Conservation (phyloP, 306 rosid species). For the Mimosa bimucronata region DNA sequence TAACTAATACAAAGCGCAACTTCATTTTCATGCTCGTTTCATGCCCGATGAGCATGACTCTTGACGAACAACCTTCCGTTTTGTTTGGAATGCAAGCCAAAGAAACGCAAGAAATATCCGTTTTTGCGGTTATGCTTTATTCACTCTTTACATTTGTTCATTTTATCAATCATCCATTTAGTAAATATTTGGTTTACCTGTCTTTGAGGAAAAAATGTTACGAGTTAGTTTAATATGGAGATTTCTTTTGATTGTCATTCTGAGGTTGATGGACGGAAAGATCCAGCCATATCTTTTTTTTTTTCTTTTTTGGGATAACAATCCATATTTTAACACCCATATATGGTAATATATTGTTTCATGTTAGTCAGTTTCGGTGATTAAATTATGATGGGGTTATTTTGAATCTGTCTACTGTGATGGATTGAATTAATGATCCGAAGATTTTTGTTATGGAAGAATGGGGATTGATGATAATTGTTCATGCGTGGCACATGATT, state of each 20-base stretch:
- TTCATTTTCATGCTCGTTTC: not conserved
- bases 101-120: not conserved
- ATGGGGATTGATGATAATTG: not conserved
- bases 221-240: not conserved
- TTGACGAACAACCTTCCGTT: not conserved
- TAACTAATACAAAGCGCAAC: not conserved
- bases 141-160: not conserved
- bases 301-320: no score
- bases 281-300: not conserved
- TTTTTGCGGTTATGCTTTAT: not conserved
- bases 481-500: not conserved
- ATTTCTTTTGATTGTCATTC: not conserved
- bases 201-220: not conserved
- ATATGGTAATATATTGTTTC: not conserved
- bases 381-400: not conserved
- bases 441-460: not conserved
- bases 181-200: not conserved
- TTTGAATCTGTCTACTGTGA: not conserved
- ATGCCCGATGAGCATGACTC: not conserved
- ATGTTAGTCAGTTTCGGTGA: not conserved
- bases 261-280: not conserved
- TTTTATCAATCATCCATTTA: not conserved
- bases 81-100: conserved; percentile 5
- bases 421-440: not conserved
- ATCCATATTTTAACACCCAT: not conserved